Conservation (phyloP, 164 flowering plant genomes). For the Annona cherimola region DNA sequence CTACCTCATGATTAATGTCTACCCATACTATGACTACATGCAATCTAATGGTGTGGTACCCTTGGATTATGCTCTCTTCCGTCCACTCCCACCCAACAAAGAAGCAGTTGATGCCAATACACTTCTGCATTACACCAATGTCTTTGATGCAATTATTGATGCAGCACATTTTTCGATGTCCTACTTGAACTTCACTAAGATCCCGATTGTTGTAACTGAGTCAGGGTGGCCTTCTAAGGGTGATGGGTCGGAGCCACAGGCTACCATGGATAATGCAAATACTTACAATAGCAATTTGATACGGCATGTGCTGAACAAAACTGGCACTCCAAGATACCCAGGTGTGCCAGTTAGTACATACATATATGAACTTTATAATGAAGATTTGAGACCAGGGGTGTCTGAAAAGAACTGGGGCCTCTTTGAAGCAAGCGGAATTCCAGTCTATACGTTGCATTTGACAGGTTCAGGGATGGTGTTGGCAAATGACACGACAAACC, state of each 20-base stretch:
- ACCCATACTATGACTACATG: slow-evolving; percentile 86
- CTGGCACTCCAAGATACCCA: slow-evolving; percentile 91
- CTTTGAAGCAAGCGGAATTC: slow-evolving; percentile 62
- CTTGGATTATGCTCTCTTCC: slow-evolving; percentile 84
- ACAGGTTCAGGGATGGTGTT: slow-evolving; percentile 69
- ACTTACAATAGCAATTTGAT: slow-evolving; percentile 81
- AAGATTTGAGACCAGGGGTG: slow-evolving; percentile 63
- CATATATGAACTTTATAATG: slow-evolving; percentile 89
- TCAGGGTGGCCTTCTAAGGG: slow-evolving; percentile 93
- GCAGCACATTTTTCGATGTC: slow-evolving; percentile 81
- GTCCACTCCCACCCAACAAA: slow-evolving; percentile 72
- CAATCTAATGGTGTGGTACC: slow-evolving; percentile 73
- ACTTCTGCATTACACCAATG: slow-evolving; percentile 77
- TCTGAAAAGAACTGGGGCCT: slow-evolving; percentile 96
- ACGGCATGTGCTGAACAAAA: slow-evolving; percentile 69
- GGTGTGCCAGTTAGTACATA: slow-evolving; percentile 72
- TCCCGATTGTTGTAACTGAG: slow-evolving; percentile 68
- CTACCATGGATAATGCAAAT: slow-evolving; percentile 77
- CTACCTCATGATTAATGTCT: slow-evolving; percentile 73
- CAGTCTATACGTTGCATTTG: slow-evolving; percentile 59
- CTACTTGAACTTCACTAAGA: slow-evolving; percentile 61
- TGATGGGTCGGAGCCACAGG: slow-evolving; percentile 61
- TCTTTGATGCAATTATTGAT: slow-evolving; percentile 85
- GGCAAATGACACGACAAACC: slow-evolving; percentile 83
- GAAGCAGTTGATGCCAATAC: slow-evolving; percentile 90